Base-by-base conservation (phyloP, 441 rosid species). In the Cnidoscolus chayamansa region DNA sequence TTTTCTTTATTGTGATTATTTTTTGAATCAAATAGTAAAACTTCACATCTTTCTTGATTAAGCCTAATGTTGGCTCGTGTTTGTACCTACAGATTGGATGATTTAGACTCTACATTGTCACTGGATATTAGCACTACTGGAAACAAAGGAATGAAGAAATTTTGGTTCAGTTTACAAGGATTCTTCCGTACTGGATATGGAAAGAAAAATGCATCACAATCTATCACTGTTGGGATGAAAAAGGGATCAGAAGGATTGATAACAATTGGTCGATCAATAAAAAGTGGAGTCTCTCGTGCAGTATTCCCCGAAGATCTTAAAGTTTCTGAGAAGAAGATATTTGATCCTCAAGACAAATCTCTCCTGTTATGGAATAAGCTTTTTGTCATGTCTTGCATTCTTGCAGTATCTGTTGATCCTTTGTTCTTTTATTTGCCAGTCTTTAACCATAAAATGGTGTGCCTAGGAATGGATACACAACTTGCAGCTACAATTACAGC, bases 311-410 rank as follows among this genome's bases (percentile, higher is more conserved):
- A 92, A 75, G 97, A 92, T 72, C 91, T 94, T 47, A 84, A 83
- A 73, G 94, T 92, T 15, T 83, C 95, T 7, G 89, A 94, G 74
- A 89, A 82, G 63, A 88, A 75, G 81, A 84, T 92, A 55, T 89
- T 90, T 58, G 97, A 94, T 49, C 98, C 98, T 74, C 98, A 92
- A 68, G 95, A 94, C 83, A 89, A 85, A 67, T 86, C 97, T 51
- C 88, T 94, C 53, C 78, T 88, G 68, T 31, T 92, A 51, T 94
- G 97, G 98, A 94, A 90, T 76, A 88, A 89, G 83, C 83, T 92
- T 64, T 86, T 94, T 53, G 88, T 92, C 65, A 85, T 92, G 12
- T 81, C 94, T 9, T 94, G 98, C 75, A 89, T 94, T 70, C 54
- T 94, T 37, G 85, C 94, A 13, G 94, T 94, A 30, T 89, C 98